These are phyloP conservation scores for Rosa persica DNA, from an alignment of 306 rosid species.

Conservation along the genomic window DNA sequence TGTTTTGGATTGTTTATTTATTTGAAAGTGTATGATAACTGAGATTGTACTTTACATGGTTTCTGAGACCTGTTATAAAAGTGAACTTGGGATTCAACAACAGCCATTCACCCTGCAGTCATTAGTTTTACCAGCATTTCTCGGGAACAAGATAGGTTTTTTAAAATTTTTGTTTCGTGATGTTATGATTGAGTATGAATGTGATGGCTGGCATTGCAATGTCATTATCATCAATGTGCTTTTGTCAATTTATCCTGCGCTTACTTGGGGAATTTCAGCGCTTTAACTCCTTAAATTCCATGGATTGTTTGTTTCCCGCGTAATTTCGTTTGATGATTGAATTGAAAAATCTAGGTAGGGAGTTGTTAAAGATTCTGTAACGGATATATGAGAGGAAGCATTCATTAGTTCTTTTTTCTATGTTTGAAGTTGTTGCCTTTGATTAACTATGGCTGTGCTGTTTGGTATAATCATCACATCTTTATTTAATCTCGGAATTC, in stretches of 20 bases:
- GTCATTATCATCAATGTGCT: neutral
- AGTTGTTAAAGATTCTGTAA: conserved; percentile 16
- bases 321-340: conserved; percentile 6
- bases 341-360: conserved; percentile 5
- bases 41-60: conserved; percentile 24
- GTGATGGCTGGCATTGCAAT: neutral
- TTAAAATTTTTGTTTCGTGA: conserved; percentile 22
- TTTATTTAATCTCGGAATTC: conserved; percentile 28
- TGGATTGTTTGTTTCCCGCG: conserved; percentile 7
- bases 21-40: conserved; percentile 20
- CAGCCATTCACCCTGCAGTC: conserved; percentile 15
- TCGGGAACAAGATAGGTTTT: conserved; percentile 3
- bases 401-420: neutral
- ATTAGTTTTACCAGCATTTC: conserved; percentile 7
- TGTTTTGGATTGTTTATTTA: conserved; percentile 21
- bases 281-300: neutral
- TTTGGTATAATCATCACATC: neutral
- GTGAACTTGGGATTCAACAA: conserved; percentile 11
- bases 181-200: conserved; percentile 23
- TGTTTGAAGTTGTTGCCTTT: conserved; percentile 22
- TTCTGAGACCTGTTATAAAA: conserved; percentile 20
- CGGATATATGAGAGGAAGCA: conserved; percentile 29
- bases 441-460: conserved; percentile 3
- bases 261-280: conserved; percentile 28
- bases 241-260: conserved; percentile 13